A percentile compares a stretch with the other conserved stretches of the same genome.
phyloP scores from a whole-genome alignment of 805 yeast species.

The Crinitomyces ghanaensis region DNA sequence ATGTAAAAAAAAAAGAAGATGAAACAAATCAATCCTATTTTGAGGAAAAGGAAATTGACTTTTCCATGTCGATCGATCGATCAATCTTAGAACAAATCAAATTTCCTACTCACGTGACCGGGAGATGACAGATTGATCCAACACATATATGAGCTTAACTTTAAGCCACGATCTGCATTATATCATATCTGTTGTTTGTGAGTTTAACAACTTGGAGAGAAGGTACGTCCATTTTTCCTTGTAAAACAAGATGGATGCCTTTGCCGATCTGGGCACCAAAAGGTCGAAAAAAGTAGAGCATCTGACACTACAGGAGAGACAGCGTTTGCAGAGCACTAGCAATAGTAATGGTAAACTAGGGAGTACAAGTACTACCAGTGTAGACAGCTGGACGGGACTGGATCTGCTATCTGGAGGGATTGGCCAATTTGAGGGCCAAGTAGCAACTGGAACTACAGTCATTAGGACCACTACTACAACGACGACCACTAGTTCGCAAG shows the following conservation, averaged over 20 bases:
- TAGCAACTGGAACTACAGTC: neutral
- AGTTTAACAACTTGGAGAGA: too few species aligned
- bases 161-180: too few species aligned
- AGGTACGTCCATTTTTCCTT: too few species aligned
- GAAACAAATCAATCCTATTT: too few species aligned
- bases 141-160: too few species aligned
- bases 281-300: constrained; percentile 16
- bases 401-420: constrained; percentile 19
- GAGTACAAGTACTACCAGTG: constrained; percentile 3
- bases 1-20: too few species aligned
- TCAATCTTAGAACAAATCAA: too few species aligned
- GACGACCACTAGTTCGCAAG: neutral
- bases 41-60: too few species aligned
- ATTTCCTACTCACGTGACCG: too few species aligned
- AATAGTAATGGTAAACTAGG: constrained; percentile 5
- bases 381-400: constrained; percentile 19
- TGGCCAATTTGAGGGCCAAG: neutral
- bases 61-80: too few species aligned
- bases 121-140: too few species aligned
- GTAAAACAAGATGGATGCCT: constrained; percentile 26
- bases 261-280: constrained; percentile 18
- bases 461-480: constrained; percentile 1
- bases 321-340: constrained; percentile 4
- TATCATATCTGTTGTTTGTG: too few species aligned
- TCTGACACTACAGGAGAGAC: constrained; percentile 25